A percentile compares a stretch with the other conserved stretches of the same genome.
Conservation (phyloP, 352 stramenopile species). For the Phytophthora sojae region DNA sequence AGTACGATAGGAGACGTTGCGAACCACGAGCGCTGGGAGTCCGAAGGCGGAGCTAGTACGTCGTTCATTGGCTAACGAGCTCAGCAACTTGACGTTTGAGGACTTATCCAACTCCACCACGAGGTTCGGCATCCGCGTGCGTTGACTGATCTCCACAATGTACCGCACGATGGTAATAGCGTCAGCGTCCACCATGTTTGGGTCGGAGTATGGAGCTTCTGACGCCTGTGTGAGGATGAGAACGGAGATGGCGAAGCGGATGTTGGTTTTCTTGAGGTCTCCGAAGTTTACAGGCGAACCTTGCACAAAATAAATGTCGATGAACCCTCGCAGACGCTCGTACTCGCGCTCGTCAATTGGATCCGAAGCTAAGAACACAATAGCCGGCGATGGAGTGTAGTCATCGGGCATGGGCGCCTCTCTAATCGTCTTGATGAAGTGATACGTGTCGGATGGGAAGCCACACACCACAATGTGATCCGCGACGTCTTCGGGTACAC, state of each 20-base stretch:
- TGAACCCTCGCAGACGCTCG: slow-evolving; percentile 55
- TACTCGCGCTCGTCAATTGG: slow-evolving; percentile 71
- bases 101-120: slow-evolving; percentile 77
- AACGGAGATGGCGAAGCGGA: slow-evolving; percentile 61
- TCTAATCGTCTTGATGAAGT: slow-evolving; percentile 78
- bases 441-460: slow-evolving; percentile 67
- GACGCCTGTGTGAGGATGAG: slow-evolving; percentile 69
- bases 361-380: slow-evolving; percentile 65
- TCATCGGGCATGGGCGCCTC: slow-evolving; percentile 58
- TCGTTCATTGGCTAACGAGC: slow-evolving; percentile 69
- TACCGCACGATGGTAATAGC: slow-evolving; percentile 85
- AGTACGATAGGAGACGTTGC: slow-evolving; percentile 55
- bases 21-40: slow-evolving; percentile 45
- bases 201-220: slow-evolving; percentile 64
- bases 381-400: slow-evolving; percentile 43
- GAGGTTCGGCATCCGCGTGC: slow-evolving; percentile 69
- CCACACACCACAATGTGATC: slow-evolving; percentile 79
- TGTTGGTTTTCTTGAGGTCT: slow-evolving; percentile 75
- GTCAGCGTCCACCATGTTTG: slow-evolving; percentile 86
- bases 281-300: slow-evolving; percentile 80
- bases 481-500: slow-evolving; percentile 46
- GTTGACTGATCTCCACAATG: slow-evolving; percentile 84
- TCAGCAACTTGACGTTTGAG: slow-evolving; percentile 84
- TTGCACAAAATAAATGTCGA: slow-evolving; percentile 70
- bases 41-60: slow-evolving; percentile 46